phyloP scores from a whole-genome alignment of 495 filamentous ascomycete species.

The Xanthoparmelia taractica region DNA sequence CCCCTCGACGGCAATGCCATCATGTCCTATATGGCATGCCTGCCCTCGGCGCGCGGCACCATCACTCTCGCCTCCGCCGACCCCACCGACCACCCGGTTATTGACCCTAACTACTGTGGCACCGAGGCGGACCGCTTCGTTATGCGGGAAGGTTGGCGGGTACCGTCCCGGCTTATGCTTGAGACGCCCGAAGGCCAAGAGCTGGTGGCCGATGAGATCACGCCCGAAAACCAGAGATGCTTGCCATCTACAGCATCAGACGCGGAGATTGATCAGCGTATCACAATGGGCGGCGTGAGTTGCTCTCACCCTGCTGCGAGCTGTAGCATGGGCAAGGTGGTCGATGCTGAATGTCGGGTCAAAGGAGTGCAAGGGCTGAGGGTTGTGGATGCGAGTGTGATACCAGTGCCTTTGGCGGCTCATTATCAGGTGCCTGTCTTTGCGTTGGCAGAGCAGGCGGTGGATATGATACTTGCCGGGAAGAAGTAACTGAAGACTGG shows the following conservation, averaged over 20 bases:
- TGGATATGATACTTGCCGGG: slow-evolving; percentile 12
- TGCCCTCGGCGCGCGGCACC: slow-evolving; percentile 36
- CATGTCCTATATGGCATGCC: slow-evolving; percentile 28
- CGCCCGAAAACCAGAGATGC: neutral
- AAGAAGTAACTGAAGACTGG: too few relatives aligned
- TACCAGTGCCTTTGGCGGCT: slow-evolving; percentile 21
- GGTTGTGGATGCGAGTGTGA: slow-evolving; percentile 27
- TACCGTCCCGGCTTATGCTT: neutral
- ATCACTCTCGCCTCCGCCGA: slow-evolving; percentile 36
- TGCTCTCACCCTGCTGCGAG: neutral
- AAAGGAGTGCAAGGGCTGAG: slow-evolving; percentile 24
- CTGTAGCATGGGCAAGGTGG: slow-evolving; percentile 22
- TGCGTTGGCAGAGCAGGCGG: slow-evolving; percentile 28
- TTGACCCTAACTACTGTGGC: slow-evolving; percentile 39
- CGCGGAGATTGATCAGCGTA: neutral
- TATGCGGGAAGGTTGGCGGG: neutral
- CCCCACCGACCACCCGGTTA: slow-evolving; percentile 27
- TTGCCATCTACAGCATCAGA: neutral
- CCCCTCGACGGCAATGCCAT: slow-evolving; percentile 35
- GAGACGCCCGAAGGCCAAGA: neutral
- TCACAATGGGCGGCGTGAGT: neutral
- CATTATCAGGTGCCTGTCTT: slow-evolving; percentile 25
- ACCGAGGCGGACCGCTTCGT: slow-evolving; percentile 25
- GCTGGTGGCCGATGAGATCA: neutral
- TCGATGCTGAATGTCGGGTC: slow-evolving; percentile 22